Percentiles rank a stretch among this genome's conserved stretches.
phyloP scores from a whole-genome alignment of 2,329 filamentous ascomycete genomes.

The Dactylonectria estremocensis region DNA sequence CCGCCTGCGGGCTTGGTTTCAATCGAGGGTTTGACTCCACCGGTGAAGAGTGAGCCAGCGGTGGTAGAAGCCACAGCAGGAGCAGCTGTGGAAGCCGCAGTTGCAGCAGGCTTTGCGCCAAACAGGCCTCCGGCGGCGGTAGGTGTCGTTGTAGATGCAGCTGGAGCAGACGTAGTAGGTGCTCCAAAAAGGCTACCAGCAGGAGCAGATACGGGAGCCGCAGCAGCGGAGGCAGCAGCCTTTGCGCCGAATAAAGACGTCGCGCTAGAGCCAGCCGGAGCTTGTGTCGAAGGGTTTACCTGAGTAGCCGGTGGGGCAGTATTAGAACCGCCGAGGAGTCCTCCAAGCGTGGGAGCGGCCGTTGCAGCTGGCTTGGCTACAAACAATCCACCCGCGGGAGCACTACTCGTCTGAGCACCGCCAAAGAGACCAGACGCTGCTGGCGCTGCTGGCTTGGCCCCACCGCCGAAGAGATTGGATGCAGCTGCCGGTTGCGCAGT shows the following conservation, averaged over 20 bases:
- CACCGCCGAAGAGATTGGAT: slow-evolving; percentile 50
- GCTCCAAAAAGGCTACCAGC: slow-evolving; percentile 56
- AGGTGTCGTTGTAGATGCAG: slow-evolving; percentile 50
- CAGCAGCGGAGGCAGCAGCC: slow-evolving; percentile 54
- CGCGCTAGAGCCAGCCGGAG: slow-evolving; percentile 40
- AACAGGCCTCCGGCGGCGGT: slow-evolving; percentile 52
- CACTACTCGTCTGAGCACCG: slow-evolving; percentile 50
- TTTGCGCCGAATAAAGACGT: slow-evolving; percentile 60
- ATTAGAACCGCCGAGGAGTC: slow-evolving; percentile 41
- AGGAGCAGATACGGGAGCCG: slow-evolving; percentile 52
- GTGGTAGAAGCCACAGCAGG: slow-evolving; percentile 45
- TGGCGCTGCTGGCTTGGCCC: slow-evolving; percentile 44
- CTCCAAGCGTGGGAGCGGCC: slow-evolving; percentile 43
- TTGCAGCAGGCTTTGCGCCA: slow-evolving; percentile 50
- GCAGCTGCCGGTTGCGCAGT: slow-evolving; percentile 40
- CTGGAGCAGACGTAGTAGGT: slow-evolving; percentile 47
- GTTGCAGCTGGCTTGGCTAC: slow-evolving; percentile 50
- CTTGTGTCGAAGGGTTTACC: slow-evolving; percentile 35
- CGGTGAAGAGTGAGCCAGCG: slow-evolving; percentile 46
- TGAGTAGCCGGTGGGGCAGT: slow-evolving; percentile 45
- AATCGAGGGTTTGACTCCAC: slow-evolving; percentile 40
- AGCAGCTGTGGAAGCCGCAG: slow-evolving; percentile 48
- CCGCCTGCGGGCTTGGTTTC: slow-evolving; percentile 45
- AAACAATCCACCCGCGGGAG: slow-evolving; percentile 53
- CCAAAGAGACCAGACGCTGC: slow-evolving; percentile 53